Evolutionary conservation across 306 rosid genomes (phyloP).

Genomic region (Vachellia collinsii): DNA sequence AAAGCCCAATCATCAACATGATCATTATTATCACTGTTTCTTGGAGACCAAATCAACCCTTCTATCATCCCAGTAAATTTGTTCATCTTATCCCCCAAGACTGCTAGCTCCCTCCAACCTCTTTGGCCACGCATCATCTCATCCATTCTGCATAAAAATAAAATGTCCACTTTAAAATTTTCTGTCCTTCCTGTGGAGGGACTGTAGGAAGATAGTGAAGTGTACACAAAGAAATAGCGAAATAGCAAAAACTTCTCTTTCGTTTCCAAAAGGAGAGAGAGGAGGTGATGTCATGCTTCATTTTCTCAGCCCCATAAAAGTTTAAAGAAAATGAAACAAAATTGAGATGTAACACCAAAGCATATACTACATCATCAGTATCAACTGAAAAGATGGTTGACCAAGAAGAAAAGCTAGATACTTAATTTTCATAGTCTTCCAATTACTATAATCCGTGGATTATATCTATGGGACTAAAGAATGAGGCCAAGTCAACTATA

Average conservation of each 20-base stretch:
- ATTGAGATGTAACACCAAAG: background rate
- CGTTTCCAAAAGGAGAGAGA: background rate
- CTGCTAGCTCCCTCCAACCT: conserved; percentile 92
- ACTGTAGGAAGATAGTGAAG: conserved; percentile 1
- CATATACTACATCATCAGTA: background rate
- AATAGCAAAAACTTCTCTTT: conserved; percentile 3
- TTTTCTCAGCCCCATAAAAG: background rate
- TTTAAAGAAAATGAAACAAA: conserved; percentile 3
- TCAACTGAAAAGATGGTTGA: background rate
- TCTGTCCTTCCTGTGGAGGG: background rate
- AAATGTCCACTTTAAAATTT: conserved; percentile 22
- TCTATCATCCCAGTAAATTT: conserved; percentile 87
- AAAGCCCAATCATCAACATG: conserved; percentile 77
- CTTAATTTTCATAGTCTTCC: background rate
- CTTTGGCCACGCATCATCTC: conserved; percentile 98
- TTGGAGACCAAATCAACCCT: conserved; percentile 88
- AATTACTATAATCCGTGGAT: background rate
- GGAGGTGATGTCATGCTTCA: background rate
- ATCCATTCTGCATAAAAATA: conserved; percentile 72
- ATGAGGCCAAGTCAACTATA: background rate
- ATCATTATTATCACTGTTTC: conserved; percentile 58
- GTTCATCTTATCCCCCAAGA: conserved; percentile 82
- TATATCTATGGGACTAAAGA: background rate
- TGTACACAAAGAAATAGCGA: conserved; percentile 7
- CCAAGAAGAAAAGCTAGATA: conserved; percentile 6